Percentiles rank a stretch among this genome's conserved stretches.
Evolutionary conservation across 1,139 yeast species (phyloP).

Genomic region (Eremothecium coryli): DNA sequence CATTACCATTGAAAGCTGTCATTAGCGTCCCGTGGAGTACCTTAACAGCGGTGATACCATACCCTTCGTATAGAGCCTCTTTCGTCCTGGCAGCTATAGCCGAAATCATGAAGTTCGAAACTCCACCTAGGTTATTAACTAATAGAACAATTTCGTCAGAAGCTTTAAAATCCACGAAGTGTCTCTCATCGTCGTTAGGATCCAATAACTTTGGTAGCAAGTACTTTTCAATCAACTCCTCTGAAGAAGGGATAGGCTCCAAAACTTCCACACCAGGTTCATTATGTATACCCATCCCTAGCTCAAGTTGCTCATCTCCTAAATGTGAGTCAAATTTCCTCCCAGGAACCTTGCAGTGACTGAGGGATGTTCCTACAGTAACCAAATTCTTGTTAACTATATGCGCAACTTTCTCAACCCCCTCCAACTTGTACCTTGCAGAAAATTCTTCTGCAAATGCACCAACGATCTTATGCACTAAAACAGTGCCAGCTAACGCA

Average conservation of each 20-base stretch:
- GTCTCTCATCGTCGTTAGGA: conserved; percentile 54
- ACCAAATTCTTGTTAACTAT: conserved; percentile 57
- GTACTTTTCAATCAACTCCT: conserved; percentile 42
- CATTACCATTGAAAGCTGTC: conserved; percentile 86
- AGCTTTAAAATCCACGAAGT: conserved; percentile 54
- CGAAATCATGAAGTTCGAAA: conserved; percentile 65
- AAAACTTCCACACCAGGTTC: conserved; percentile 77
- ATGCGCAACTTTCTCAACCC: conserved; percentile 51
- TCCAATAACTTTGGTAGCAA: conserved; percentile 47
- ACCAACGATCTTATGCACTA: conserved; percentile 80
- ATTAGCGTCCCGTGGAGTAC: conserved; percentile 66
- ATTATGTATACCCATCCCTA: conserved; percentile 94
- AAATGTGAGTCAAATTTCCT: conserved; percentile 48
- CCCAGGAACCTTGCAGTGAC: conserved; percentile 86
- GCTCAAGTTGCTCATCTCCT: conserved; percentile 58
- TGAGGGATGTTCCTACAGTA: conserved; percentile 84
- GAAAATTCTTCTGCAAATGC: conserved; percentile 49
- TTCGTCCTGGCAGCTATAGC: conserved; percentile 48
- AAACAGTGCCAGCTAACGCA: conserved; percentile 83
- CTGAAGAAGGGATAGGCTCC: conserved; percentile 62
- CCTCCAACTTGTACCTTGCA: conserved; percentile 38
- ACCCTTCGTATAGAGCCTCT: conserved; percentile 37
- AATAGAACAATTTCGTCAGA: conserved; percentile 60
- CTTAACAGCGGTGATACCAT: conserved; percentile 56
- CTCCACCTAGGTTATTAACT: conserved; percentile 78